Evolutionary conservation across 2,329 filamentous ascomycete genomes (phyloP).

Genomic region (Phyllosticta citribraziliensis): DNA sequence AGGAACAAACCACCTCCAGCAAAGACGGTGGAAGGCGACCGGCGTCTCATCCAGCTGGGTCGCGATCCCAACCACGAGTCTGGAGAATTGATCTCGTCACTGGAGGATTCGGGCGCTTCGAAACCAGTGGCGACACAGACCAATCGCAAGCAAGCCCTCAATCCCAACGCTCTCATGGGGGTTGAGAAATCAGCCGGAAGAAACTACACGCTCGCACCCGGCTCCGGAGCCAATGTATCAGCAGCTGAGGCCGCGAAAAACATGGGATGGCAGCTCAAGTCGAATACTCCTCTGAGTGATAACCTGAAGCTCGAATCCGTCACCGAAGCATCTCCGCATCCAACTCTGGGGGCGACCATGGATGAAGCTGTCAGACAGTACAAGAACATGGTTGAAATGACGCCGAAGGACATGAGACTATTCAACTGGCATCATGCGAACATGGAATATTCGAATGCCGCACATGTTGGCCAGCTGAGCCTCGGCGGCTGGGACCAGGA

Average conservation of each 20-base stretch:
- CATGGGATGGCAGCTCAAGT: constrained; percentile 74
- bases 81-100: constrained; percentile 59
- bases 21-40: constrained; percentile 71
- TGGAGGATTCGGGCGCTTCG: constrained; percentile 57
- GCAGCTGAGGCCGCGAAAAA: constrained; percentile 66
- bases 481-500: constrained; percentile 94
- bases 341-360: constrained; percentile 82
- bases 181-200: constrained; percentile 57
- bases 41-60: constrained; percentile 69
- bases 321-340: constrained; percentile 49
- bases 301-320: constrained; percentile 63
- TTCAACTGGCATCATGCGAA: constrained; percentile 99
- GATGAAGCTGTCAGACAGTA: constrained; percentile 89
- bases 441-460: constrained; percentile 93
- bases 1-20: constrained; percentile 65
- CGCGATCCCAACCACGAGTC: constrained; percentile 54
- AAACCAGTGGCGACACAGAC: constrained; percentile 38
- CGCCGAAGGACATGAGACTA: constrained; percentile 75
- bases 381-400: constrained; percentile 69
- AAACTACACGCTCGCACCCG: constrained; percentile 57
- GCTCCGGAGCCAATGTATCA: constrained; percentile 57
- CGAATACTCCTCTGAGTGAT: constrained; percentile 48
- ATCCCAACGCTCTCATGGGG: constrained; percentile 35
- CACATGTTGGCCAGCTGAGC: constrained; percentile 76
- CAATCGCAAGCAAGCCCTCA: constrained; percentile 2